Base-by-base conservation (phyloP, 352 stramenopile species). In the Phytophthora niederhauseri region DNA sequence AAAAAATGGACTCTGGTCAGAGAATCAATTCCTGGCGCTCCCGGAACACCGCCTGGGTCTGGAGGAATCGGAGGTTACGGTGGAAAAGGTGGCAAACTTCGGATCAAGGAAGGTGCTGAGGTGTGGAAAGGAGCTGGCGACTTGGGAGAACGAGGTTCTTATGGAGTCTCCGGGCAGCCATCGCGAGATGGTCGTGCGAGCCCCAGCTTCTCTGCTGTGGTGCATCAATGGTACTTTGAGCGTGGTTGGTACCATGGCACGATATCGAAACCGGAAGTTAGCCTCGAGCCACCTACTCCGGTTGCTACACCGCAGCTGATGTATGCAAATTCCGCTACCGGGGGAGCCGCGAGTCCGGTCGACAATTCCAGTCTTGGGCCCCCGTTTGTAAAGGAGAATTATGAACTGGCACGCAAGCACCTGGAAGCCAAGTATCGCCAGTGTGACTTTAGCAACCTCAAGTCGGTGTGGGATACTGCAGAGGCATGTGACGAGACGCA, bases 71-170 rank as follows among this genome's bases (percentile, higher is more conserved):
- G 48, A 31, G 48, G 48, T 54, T 30, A 11, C n/a, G 48, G 20
- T 54, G 48, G 48, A n/a, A n/a, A 34, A 54, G 48, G 48, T 9
- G 48, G 48, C 22, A 54, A n/a, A 4, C 20, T 54, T 43, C 56
- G 14, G 0, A 51, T 51, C 19, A 8, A 26, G 15, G 45, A 20
- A 8, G 19, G 8, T 14, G 9, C 19, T 26, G 45, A 51, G 0
- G 45, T 51, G 45, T 51, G 45, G 45, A 17, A 26, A 26, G 45
- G 45, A 15, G 6, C 45, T 15, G 45, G 45, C 8, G 9, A 19
- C 3, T 17, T 15, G 45, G 45, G 45, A 26, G 5, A 51, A 8
- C 45, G 15, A 51, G 45, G 45, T 17, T 0, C 26, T 26, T 5
- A 26, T 51, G 45, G 45, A 26, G 45, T 3, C 6, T 15, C 45